Evolutionary conservation across 148 eudicot species (phyloP), one percentile per base, ranked within the genome.

Genomic region (Simmondsia chinensis): DNA sequence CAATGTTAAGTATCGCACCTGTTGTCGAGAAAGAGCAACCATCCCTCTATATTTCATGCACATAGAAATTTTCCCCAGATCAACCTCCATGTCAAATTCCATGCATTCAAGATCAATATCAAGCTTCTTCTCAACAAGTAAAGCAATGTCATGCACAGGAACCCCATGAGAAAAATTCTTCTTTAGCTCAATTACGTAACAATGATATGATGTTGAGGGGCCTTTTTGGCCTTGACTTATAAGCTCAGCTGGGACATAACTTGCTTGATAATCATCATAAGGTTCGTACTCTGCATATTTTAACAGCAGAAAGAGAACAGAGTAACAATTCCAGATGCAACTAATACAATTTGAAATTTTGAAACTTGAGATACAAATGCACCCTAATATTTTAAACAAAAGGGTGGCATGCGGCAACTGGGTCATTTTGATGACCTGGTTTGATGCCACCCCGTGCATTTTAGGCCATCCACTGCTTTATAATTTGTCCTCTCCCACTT

Each of bases 191-290:
- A 91, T 36, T 33, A 72, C 14, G 62, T 93, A 93, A 52, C 78
- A 66, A 52, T 93, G 62, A 51, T 68, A 80, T 5, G 41, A 15
- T 12, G 10, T 58, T 22, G 56, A 33, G 12, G 68, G 37, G 37
- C 36, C 52, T 28, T 51, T 39, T 2, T 18, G 43, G 18, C 43
- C 56, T 44, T 51, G 20, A 38, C 69, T 49, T 35, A 82, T 75
- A 42, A 93, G 56, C 63, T 93, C 94, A 15, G 67, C 61, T 2
- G 99, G 86, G 30, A 76, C 16, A 52, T 74, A 93, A 10, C 30
- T 32, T n/a, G 43, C 56, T 41, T 70, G 72, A 4, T 74, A 65
- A 0, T 64, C 74, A n/a, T 58, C 21, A 48, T 73, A 73, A 3
- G 54, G 50, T 54, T 63, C 66, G 15, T 36, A 28, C 15, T 69